Percentiles rank a stretch among this genome's conserved stretches.
phyloP scores from a whole-genome alignment of 179 eudicot species.

The Heliamphora ciliata region DNA sequence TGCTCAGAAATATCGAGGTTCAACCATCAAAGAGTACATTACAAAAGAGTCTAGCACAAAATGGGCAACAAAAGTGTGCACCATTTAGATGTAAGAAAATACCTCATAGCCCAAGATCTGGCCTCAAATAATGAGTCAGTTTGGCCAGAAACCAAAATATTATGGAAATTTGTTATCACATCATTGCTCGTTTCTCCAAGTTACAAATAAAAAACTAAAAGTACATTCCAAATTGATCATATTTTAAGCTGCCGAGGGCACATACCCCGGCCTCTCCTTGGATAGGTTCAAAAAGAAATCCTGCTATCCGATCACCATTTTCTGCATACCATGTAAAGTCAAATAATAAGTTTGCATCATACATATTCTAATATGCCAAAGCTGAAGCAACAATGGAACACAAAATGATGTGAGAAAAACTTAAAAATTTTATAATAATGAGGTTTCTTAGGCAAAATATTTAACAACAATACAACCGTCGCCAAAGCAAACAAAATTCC shows the following conservation, averaged over 20 bases:
- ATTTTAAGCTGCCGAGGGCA: constrained; percentile 13
- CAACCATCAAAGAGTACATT: too few species aligned
- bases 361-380: not conserved
- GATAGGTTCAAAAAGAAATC: constrained; percentile 90
- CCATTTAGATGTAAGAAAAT: too few species aligned
- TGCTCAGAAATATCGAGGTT: too few species aligned
- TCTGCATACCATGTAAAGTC: constrained; percentile 37
- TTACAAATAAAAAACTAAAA: not conserved
- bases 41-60: too few species aligned
- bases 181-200: too few species aligned
- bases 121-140: not conserved
- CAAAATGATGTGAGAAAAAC: not conserved
- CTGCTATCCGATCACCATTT: constrained; percentile 79
- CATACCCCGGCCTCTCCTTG: constrained; percentile 99
- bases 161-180: not conserved
- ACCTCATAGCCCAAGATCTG: too few species aligned
- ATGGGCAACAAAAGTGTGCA: too few species aligned
- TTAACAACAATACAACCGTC: not conserved
- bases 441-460: not conserved
- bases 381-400: not conserved
- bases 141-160: not conserved
- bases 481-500: not conserved
- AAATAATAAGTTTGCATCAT: not conserved
- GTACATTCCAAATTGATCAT: not conserved
- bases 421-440: not conserved